Evolutionary conservation across 2,329 filamentous ascomycete genomes (phyloP), one percentile per base, ranked within the genome.

Genomic region (Hypocreales sp.): DNA sequence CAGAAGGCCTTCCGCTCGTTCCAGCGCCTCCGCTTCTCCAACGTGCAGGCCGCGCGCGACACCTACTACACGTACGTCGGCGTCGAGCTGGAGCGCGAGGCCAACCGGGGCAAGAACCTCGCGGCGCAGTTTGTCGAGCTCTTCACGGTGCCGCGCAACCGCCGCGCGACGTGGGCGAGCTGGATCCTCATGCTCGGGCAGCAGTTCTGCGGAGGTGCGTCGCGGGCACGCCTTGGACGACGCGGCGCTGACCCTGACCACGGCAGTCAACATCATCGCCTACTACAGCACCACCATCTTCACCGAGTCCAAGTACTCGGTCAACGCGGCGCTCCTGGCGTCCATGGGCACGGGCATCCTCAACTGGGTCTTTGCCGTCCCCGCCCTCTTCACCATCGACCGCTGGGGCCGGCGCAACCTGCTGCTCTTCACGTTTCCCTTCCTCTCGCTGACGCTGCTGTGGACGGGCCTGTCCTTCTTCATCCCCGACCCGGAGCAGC

Each of bases 331-430:
- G 2, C 50, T 72, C 2, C 53, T 68, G 5, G 64, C 60, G 0
- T 68, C 64, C 0, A 65, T 64, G 53, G 67, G 67, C 3, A 67
- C 64, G 31, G 67, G 67, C 8, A 42, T 70, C 14, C 53, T 69
- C 28, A 71, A 71, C 44, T 72, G 67, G 38, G 29, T 71, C 4
- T 70, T 70, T 29, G 66, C 67, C 4, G 64, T 67, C 33, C 67
- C 66, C 0, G 67, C 67, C 3, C 46, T 70, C 22, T 66, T 61
- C 46, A 71, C 67, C 2, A 72, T 72, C 26, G 67, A 72, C 31
- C 71, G 64, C 0, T 70, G 59, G 30, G 67, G 67, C 1, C 62
- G 67, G 15, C 54, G 67, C n/a, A 53, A 61, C 18, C 45, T 72
- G 3, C 52, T 72, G 1, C 44, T 72, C 3, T 64, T 69, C 35